Evolutionary conservation across 2,329 filamentous ascomycete genomes (phyloP).

Genomic region (Cordyceps fumosorosea): DNA sequence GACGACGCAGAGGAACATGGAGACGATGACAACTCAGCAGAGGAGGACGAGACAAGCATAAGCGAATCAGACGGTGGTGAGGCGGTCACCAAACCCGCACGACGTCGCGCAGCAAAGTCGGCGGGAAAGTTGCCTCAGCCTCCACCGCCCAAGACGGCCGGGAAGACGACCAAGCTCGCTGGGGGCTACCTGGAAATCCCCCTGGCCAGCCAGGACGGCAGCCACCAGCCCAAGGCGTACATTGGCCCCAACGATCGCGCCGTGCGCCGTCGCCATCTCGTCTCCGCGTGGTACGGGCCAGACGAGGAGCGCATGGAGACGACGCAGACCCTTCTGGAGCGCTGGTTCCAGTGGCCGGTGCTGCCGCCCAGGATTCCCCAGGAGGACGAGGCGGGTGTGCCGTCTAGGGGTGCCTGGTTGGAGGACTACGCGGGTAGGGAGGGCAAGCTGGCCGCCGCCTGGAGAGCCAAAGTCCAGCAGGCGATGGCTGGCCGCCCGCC

Average conservation of each 20-base stretch:
- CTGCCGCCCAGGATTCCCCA: slow-evolving; percentile 28
- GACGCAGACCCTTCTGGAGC: slow-evolving; percentile 32
- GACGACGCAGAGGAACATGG: slow-evolving; percentile 19
- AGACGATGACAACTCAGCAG: slow-evolving; percentile 26
- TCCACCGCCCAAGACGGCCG: slow-evolving; percentile 21
- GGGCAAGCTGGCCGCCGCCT: slow-evolving; percentile 23
- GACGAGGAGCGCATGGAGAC: slow-evolving; percentile 28
- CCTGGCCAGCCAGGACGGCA: slow-evolving; percentile 25
- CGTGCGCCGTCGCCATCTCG: slow-evolving; percentile 26
- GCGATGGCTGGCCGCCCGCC: slow-evolving; percentile 7
- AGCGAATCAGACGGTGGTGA: slow-evolving; percentile 20
- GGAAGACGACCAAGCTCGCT: slow-evolving; percentile 19
- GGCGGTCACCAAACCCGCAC: slow-evolving; percentile 9
- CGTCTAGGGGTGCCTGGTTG: slow-evolving; percentile 34
- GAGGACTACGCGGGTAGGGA: slow-evolving; percentile 30
- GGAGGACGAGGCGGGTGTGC: slow-evolving; percentile 21
- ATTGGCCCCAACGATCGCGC: slow-evolving; percentile 30
- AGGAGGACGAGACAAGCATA: slow-evolving; percentile 25
- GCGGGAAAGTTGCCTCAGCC: slow-evolving; percentile 17
- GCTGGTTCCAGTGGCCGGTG: slow-evolving; percentile 35
- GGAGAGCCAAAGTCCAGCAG: slow-evolving; percentile 21
- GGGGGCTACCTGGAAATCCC: slow-evolving; percentile 26
- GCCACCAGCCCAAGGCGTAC: slow-evolving; percentile 26
- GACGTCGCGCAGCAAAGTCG: slow-evolving; percentile 6
- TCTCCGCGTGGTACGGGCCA: slow-evolving; percentile 38